These are phyloP conservation scores for Pistacia vera DNA, from an alignment of 345 rosid species.

Conservation along the genomic window DNA sequence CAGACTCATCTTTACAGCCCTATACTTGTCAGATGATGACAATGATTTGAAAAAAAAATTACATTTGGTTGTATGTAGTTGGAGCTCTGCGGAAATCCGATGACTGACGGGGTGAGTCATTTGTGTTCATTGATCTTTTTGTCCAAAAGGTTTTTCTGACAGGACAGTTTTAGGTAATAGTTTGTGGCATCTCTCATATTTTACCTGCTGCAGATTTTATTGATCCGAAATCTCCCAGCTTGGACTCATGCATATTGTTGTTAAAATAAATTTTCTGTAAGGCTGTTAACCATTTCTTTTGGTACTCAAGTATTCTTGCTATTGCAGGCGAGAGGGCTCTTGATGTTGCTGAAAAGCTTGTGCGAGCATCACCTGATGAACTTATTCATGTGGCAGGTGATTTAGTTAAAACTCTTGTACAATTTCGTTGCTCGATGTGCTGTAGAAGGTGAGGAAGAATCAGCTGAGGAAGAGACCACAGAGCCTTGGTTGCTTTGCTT, in stretches of 20 bases:
- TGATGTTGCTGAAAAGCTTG: slow-evolving; percentile 83
- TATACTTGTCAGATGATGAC: slow-evolving; percentile 86
- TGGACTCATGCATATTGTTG: not conserved
- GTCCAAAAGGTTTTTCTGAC: slow-evolving; percentile 14
- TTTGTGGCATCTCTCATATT: slow-evolving; percentile 6
- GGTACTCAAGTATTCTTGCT: not conserved
- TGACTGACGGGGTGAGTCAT: slow-evolving; percentile 86
- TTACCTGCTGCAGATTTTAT: not conserved
- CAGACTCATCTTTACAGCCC: slow-evolving; percentile 84
- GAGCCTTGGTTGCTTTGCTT: slow-evolving; percentile 79
- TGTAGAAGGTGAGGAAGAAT: slow-evolving; percentile 93
- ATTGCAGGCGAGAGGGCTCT: slow-evolving; percentile 85
- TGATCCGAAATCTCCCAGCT: not conserved
- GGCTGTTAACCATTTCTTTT: not conserved
- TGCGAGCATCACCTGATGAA: slow-evolving; percentile 95
- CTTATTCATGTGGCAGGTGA: slow-evolving; percentile 76
- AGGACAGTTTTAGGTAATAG: not conserved
- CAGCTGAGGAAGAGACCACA: slow-evolving; percentile 92
- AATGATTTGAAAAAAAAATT: slow-evolving; percentile 67
- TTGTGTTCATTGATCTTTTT: slow-evolving; percentile 18
- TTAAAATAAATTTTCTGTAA: slow-evolving; percentile 4
- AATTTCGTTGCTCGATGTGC: slow-evolving; percentile 93
- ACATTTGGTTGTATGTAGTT: slow-evolving; percentile 88
- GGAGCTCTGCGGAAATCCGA: slow-evolving; percentile 90
- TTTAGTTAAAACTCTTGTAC: slow-evolving; percentile 76